These are phyloP conservation scores for Colletotrichum eremochloae DNA, from an alignment of 2,329 filamentous ascomycete species.

Conservation along the genomic window DNA sequence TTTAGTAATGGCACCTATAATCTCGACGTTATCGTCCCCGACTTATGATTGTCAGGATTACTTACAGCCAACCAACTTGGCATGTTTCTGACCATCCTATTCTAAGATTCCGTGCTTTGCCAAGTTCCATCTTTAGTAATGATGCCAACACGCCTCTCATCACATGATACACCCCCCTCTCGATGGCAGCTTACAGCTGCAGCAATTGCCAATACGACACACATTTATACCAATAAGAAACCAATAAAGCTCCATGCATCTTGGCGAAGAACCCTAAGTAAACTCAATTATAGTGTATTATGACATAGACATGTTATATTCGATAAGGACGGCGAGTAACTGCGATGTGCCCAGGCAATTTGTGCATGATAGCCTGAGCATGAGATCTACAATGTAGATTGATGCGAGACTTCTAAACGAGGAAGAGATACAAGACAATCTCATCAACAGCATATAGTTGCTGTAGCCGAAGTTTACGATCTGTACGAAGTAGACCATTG, in stretches of 20 bases:
- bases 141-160: neutral
- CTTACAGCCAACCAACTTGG: neutral
- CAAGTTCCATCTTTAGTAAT: neutral
- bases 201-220: neutral
- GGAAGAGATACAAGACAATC: rapidly evolving
- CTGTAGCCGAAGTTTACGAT: neutral
- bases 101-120: neutral
- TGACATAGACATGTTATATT: neutral
- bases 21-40: too few relatives aligned
- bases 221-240: neutral
- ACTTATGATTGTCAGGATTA: neutral
- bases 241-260: neutral
- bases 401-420: neutral
- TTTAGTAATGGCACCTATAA: too few relatives aligned
- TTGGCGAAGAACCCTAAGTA: neutral
- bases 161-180: neutral
- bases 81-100: neutral
- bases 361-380: neutral
- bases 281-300: neutral
- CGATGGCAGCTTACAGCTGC: neutral
- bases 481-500: neutral
- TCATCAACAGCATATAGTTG: neutral
- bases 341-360: neutral
- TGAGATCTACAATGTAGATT: neutral
- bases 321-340: neutral